Evolutionary conservation across 1,139 yeast genomes (phyloP), one percentile per base, ranked within the genome.

Genomic region (Yarrowia galli): DNA sequence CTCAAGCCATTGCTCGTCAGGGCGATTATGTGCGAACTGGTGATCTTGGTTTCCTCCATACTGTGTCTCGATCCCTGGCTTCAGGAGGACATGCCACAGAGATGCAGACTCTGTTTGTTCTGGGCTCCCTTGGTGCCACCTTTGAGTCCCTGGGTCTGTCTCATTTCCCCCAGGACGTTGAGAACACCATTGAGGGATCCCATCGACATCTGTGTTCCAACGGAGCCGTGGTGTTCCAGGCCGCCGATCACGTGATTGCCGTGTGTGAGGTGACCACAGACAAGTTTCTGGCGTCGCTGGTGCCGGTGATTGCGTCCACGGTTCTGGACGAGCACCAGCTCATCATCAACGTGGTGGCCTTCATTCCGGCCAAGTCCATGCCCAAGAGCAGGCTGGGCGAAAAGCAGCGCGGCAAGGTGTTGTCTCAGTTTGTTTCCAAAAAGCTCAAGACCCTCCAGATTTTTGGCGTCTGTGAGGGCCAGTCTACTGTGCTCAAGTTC

Each of bases 21-120:
- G 95, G 92, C 38, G 88, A 89, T 73, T 96, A 91, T 76, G 81
- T 91, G 70, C 83, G 99, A 72, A 95, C 99, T 0, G 99, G 98
- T 0, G 98, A 95, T 75, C 81, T 95, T 53, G 99, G 99, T 0
- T 95, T 95, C 76, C 82, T 95, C 69, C 97, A 92, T 75, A 89
- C 88, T 40, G 87, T 91, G 12, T 84, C 82, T 3, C 79, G 83
- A 64, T 72, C 72, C 10, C 68, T 71, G 13, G 76, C 76, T 3
- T 75, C 80, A 9, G 83, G 83, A 53, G 85, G 84, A 5, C 79
- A 79, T 3, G 77, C 81, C 5, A 79, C 85, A 23, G 89, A 86
- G 67, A 79, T 92, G 78, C 97, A 92, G 74, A 89, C 97, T 9
- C 80, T 95, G 66, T 95, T 89, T 76, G 92, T 92, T 12, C 79